Percentiles rank a stretch among this genome's conserved stretches.
Evolutionary conservation across 2,329 filamentous ascomycete genomes (phyloP).

Genomic region (Paecilomyces formosus): DNA sequence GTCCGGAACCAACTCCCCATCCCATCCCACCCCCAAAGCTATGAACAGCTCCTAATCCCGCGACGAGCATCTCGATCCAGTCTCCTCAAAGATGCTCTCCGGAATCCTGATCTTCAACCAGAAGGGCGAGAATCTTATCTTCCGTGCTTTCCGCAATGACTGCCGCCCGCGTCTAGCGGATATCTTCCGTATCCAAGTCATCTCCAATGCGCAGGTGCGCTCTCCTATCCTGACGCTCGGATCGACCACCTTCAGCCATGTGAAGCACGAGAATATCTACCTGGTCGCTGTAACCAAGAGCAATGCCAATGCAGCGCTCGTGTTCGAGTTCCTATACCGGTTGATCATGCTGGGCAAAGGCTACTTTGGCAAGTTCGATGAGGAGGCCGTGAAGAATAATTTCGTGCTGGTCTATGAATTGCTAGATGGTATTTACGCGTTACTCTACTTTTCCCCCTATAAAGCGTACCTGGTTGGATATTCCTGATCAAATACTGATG

Average conservation of each 20-base stretch:
- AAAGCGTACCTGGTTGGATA: not conserved
- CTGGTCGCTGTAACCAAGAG: constrained; percentile 96
- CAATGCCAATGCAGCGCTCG: constrained; percentile 95
- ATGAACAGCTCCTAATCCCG: constrained; percentile 2
- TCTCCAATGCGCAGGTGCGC: constrained; percentile 94
- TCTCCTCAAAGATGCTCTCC: constrained; percentile 67
- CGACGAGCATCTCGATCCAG: not conserved
- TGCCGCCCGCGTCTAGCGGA: constrained; percentile 95
- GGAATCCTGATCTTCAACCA: constrained; percentile 98
- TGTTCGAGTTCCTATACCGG: constrained; percentile 96
- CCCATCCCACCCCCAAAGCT: not conserved
- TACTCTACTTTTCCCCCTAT: not conserved
- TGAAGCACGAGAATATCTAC: constrained; percentile 99
- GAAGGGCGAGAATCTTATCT: constrained; percentile 99
- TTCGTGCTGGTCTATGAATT: constrained; percentile 98
- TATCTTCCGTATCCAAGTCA: constrained; percentile 99
- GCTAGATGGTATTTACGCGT: constrained; percentile 60
- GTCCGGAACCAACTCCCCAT: not conserved
- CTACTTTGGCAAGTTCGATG: constrained; percentile 98
- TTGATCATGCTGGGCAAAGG: constrained; percentile 83
- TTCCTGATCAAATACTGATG: constrained; percentile 2
- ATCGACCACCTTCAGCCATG: constrained; percentile 97
- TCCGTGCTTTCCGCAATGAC: constrained; percentile 97
- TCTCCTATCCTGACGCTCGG: constrained; percentile 96
- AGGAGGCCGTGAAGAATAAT: constrained; percentile 99